A percentile compares a stretch with the other conserved stretches of the same genome.
phyloP scores from a whole-genome alignment of 1,284 basidiomycete genomes.

The Termitomyces sp. region DNA sequence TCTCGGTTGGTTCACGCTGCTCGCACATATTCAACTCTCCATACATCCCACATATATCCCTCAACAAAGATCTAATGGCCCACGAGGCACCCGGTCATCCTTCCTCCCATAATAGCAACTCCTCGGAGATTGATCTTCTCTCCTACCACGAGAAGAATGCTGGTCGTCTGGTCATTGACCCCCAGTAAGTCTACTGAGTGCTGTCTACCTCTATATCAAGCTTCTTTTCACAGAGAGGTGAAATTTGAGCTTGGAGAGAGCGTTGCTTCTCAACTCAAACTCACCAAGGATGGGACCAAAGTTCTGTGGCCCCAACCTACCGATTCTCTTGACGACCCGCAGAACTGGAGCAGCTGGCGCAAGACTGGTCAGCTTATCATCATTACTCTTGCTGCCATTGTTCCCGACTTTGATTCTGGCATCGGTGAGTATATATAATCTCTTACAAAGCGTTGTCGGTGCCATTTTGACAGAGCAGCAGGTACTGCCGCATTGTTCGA shows the following conservation, averaged over 20 bases:
- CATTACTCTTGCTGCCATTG: conserved; percentile 59
- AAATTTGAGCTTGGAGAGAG: conserved; percentile 46
- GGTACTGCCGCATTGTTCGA: conserved; percentile 58
- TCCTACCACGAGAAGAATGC: conserved; percentile 51
- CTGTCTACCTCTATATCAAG: background rate
- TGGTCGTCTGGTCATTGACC: conserved; percentile 59
- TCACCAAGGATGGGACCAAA: conserved; percentile 40
- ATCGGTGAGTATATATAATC: conserved; percentile 38
- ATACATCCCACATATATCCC: conserved; percentile 10
- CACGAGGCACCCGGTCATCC: conserved; percentile 2
- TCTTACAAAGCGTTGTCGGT: background rate
- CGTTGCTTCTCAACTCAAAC: conserved; percentile 44
- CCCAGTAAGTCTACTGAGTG: conserved; percentile 34
- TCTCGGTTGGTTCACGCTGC: too few relatives aligned
- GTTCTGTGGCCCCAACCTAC: conserved; percentile 61
- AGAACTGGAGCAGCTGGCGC: conserved; percentile 48
- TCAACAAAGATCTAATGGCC: conserved; percentile 5
- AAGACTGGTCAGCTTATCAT: conserved; percentile 56
- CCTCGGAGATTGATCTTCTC: conserved; percentile 32
- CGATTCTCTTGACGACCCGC: conserved; percentile 59
- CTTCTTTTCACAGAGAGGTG: conserved; percentile 15
- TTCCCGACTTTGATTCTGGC: conserved; percentile 65
- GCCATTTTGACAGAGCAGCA: conserved; percentile 15
- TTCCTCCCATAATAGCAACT: conserved; percentile 1
- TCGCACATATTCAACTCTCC: background rate